A percentile compares a stretch with the other conserved stretches of the same genome.
Evolutionary conservation across 805 yeast genomes (phyloP).

Genomic region (Candida manassasensis): DNA sequence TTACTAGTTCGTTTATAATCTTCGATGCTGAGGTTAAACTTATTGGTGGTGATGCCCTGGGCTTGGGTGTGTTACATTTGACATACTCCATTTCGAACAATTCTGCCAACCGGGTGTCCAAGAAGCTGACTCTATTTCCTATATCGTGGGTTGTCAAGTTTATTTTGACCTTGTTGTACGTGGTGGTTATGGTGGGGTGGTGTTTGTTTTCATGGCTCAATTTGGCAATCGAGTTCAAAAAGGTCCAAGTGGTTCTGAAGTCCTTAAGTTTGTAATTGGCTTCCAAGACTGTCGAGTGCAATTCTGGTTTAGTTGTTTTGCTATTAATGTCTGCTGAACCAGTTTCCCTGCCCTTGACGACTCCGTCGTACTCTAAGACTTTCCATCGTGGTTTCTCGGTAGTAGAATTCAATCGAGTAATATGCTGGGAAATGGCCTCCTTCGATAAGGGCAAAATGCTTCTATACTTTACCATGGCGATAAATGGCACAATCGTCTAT

Average conservation of each 20-base stretch:
- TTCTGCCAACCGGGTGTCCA: constrained; percentile 56
- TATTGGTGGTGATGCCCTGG: not conserved
- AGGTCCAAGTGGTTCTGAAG: constrained; percentile 65
- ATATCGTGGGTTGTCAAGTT: constrained; percentile 64
- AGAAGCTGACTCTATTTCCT: constrained; percentile 42
- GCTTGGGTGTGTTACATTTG: not conserved
- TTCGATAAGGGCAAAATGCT: not conserved
- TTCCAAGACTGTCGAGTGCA: not conserved
- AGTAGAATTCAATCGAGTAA: not conserved
- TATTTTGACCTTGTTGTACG: constrained; percentile 54
- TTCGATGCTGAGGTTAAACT: constrained; percentile 1
- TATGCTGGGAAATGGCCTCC: not conserved
- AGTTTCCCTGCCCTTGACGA: not conserved
- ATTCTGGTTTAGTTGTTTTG: not conserved
- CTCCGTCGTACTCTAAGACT: not conserved
- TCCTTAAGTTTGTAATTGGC: constrained; percentile 34
- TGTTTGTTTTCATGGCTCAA: constrained; percentile 57
- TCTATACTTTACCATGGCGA: not conserved
- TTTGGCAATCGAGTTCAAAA: constrained; percentile 53
- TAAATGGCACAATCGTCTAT: too few species aligned
- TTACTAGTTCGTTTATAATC: constrained; percentile 3
- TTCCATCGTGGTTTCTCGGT: not conserved
- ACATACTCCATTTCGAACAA: constrained; percentile 16
- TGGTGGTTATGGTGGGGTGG: constrained; percentile 65
- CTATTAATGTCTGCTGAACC: not conserved